A percentile compares a stretch with the other conserved stretches of the same genome.
Evolutionary conservation across 805 yeast genomes (phyloP).

Genomic region (Cyberlindnera bimundalis): DNA sequence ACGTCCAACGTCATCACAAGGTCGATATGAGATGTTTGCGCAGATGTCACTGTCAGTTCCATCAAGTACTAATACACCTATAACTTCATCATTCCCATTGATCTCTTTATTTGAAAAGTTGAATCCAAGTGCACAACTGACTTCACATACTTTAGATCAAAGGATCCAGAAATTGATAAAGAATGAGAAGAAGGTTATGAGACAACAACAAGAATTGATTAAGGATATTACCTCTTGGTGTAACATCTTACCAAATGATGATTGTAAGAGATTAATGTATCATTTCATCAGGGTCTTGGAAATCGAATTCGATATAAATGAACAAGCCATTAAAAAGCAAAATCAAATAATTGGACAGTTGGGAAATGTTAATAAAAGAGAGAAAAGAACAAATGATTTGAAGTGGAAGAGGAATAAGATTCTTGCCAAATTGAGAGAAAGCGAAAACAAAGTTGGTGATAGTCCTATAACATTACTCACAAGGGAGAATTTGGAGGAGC

Average conservation of each 20-base stretch:
- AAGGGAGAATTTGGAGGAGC: conserved; percentile 50
- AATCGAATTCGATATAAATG: conserved; percentile 35
- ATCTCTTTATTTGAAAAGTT: conserved; percentile 27
- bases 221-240: conserved; percentile 43
- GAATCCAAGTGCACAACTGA: conserved; percentile 19
- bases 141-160: conserved; percentile 31
- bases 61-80: too few relatives aligned
- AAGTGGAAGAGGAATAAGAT: conserved; percentile 35
- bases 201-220: conserved; percentile 36
- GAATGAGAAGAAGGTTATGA: conserved; percentile 36
- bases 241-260: conserved; percentile 35
- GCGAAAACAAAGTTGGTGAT: conserved; percentile 45
- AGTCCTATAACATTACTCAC: conserved; percentile 41
- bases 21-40: conserved; percentile 14
- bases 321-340: conserved; percentile 39
- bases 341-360: conserved; percentile 43
- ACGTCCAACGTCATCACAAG: conserved; percentile 13
- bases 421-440: conserved; percentile 36
- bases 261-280: conserved; percentile 36
- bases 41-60: conserved; percentile 9
- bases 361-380: conserved; percentile 46
- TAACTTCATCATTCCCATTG: conserved; percentile 18
- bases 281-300: conserved; percentile 39
- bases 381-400: conserved; percentile 42
- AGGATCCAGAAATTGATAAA: conserved; percentile 37